Evolutionary conservation across 257 asterid species (phyloP).

Genomic region (Solanum clarkiae): DNA sequence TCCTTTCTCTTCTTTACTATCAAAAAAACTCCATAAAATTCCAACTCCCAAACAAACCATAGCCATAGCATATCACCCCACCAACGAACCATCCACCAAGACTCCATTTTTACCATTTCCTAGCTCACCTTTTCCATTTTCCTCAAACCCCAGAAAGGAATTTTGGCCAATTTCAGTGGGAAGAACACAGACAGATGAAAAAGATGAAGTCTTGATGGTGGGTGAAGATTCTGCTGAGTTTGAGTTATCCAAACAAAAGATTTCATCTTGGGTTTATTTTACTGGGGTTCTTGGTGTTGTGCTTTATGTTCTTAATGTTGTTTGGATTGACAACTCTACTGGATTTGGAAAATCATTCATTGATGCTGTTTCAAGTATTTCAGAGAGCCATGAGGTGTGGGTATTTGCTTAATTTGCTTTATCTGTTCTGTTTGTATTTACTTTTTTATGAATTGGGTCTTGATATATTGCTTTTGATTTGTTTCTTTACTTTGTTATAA

Average conservation of each 20-base stretch:
- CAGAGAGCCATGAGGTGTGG: slow-evolving; percentile 75
- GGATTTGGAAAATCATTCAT: slow-evolving; percentile 70
- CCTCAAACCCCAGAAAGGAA: background rate
- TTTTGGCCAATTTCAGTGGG: slow-evolving; percentile 12
- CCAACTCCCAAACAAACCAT: background rate
- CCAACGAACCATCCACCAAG: background rate
- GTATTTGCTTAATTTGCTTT: background rate
- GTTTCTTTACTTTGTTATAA: background rate
- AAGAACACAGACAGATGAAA: slow-evolving; percentile 22
- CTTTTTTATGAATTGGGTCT: background rate
- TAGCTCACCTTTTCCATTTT: background rate
- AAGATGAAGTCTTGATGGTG: slow-evolving; percentile 28
- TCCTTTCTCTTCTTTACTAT: background rate
- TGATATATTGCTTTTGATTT: background rate
- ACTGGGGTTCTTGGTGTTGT: slow-evolving; percentile 52
- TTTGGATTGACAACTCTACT: slow-evolving; percentile 77
- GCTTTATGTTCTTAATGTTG: slow-evolving; percentile 47
- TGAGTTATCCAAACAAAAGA: slow-evolving; percentile 49
- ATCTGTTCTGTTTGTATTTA: background rate
- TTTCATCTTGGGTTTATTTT: slow-evolving; percentile 80
- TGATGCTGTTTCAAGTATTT: slow-evolving; percentile 46
- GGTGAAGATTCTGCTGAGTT: slow-evolving; percentile 93
- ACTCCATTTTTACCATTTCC: background rate
- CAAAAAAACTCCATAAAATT: background rate
- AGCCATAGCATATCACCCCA: background rate